These are phyloP conservation scores for Turritis glabra DNA, from an alignment of 345 rosid genomes.

Conservation along the genomic window DNA sequence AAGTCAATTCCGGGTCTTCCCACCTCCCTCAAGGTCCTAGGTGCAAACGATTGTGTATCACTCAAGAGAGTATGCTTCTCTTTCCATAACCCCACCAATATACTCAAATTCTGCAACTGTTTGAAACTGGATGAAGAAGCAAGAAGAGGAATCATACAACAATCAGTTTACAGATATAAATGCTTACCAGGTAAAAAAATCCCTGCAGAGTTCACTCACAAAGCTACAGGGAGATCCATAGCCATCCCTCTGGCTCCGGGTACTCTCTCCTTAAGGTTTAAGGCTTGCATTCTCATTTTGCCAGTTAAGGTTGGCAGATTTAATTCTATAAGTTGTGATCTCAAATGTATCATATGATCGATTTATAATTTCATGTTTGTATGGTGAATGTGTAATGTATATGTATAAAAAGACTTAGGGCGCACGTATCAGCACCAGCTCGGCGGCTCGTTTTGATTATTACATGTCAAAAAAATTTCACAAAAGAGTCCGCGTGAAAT, in stretches of 20 bases:
- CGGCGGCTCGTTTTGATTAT: not conserved
- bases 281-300: not conserved
- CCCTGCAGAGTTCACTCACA: not conserved
- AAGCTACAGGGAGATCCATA: not conserved
- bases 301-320: accelerated
- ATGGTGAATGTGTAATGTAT: not conserved
- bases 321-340: not conserved
- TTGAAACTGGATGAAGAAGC: not conserved
- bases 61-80: not conserved
- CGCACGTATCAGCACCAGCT: not conserved
- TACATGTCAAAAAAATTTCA: constrained; percentile 13
- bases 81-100: not conserved
- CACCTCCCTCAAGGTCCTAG: not conserved
- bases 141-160: not conserved
- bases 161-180: too few species aligned
- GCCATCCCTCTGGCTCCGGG: not conserved
- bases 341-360: not conserved
- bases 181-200: not conserved
- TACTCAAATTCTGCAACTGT: not conserved
- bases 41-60: not conserved
- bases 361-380: not conserved
- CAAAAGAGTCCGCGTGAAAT: constrained; percentile 33
- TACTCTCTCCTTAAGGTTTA: not conserved
- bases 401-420: not conserved
- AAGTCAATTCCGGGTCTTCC: not conserved